phyloP scores from a whole-genome alignment of 2,329 filamentous ascomycete species.

The Albifimbria verrucaria region DNA sequence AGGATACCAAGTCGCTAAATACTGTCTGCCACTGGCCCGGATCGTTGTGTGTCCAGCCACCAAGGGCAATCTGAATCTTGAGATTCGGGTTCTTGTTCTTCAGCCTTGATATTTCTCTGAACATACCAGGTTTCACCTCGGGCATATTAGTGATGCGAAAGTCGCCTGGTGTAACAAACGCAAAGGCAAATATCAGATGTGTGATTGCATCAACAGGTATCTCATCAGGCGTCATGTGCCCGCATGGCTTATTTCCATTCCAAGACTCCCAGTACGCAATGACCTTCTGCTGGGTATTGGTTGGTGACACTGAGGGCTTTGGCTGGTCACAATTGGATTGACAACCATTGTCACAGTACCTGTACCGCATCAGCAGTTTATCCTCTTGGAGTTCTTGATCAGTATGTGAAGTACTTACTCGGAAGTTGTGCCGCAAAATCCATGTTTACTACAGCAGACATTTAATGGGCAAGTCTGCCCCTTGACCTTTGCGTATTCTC shows the following conservation, averaged over 20 bases:
- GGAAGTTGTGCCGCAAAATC: slow-evolving; percentile 16
- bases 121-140: slow-evolving; percentile 7
- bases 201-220: slow-evolving; percentile 3
- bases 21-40: slow-evolving; percentile 5
- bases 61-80: slow-evolving; percentile 30
- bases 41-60: slow-evolving; percentile 38
- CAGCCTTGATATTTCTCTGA: slow-evolving; percentile 23
- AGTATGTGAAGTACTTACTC: slow-evolving; percentile 6
- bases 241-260: neutral
- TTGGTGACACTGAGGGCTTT: neutral
- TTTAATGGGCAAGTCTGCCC: neutral
- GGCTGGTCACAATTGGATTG: slow-evolving; percentile 15
- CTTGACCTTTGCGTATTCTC: neutral
- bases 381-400: too few species aligned
- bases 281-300: neutral
- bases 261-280: neutral
- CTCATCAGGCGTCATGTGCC: neutral
- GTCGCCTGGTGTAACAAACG: slow-evolving; percentile 22
- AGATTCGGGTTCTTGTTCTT: slow-evolving; percentile 23
- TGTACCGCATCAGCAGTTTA: neutral
- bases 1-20: slow-evolving; percentile 18
- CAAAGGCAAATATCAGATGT: slow-evolving; percentile 28
- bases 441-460: neutral
- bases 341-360: slow-evolving; percentile 19
- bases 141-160: slow-evolving; percentile 25